Percentiles rank a stretch among this genome's conserved stretches.
Conservation (phyloP, 1,284 basidiomycete species). For the Ustilago curta region DNA sequence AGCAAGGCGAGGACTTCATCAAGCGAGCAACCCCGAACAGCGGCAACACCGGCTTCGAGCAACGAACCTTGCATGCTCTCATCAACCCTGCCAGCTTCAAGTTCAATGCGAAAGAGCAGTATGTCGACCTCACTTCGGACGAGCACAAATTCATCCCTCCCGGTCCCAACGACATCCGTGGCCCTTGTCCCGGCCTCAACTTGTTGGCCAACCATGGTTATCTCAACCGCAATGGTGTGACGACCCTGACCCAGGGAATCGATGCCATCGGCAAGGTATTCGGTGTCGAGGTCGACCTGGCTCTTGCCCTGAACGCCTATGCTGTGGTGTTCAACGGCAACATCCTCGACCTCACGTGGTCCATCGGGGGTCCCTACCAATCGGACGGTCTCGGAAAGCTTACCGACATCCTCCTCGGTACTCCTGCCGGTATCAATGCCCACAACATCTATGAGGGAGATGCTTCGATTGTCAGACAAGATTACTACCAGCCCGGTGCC, state of each 20-base stretch:
- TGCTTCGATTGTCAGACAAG: constrained; percentile 52
- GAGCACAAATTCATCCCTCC: constrained; percentile 58
- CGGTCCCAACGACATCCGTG: constrained; percentile 54
- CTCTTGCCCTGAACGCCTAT: constrained; percentile 49
- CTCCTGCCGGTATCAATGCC: constrained; percentile 52
- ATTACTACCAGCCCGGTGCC: constrained; percentile 55
- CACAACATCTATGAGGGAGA: constrained; percentile 60
- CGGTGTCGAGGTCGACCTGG: constrained; percentile 50
- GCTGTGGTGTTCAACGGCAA: constrained; percentile 60
- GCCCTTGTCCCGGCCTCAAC: constrained; percentile 58
- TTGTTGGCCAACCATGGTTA: constrained; percentile 58
- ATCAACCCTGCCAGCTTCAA: constrained; percentile 53
- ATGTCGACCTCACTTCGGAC: constrained; percentile 48
- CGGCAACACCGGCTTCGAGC: constrained; percentile 24
- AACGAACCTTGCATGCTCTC: constrained; percentile 41
- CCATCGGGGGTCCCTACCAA: constrained; percentile 52
- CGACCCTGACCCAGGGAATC: constrained; percentile 49
- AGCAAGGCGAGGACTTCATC: constrained; percentile 25
- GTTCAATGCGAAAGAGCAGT: constrained; percentile 48
- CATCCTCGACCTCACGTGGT: constrained; percentile 54
- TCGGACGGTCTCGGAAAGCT: constrained; percentile 43
- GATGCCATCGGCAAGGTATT: constrained; percentile 54
- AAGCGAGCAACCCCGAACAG: constrained; percentile 14
- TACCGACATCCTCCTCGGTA: constrained; percentile 40
- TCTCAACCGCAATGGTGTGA: constrained; percentile 53